Percentiles rank a stretch among this genome's conserved stretches.
phyloP scores from a whole-genome alignment of 1,139 yeast species.

The Taiozyma sp. region DNA sequence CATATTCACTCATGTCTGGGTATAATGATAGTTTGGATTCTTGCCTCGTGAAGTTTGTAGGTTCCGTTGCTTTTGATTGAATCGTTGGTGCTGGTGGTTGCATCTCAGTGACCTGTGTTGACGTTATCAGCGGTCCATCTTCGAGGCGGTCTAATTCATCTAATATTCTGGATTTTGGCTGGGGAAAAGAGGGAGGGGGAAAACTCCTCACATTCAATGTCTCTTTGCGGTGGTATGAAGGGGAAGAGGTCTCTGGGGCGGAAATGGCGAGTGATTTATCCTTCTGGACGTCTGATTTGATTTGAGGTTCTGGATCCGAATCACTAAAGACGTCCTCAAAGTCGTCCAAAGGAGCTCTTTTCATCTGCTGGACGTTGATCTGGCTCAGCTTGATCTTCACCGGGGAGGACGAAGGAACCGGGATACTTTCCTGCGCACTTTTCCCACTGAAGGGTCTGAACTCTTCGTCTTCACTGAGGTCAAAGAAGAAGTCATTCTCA shows the following conservation, averaged over 20 bases:
- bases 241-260: slow-evolving; percentile 28
- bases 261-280: slow-evolving; percentile 10
- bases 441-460: not conserved
- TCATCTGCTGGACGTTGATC: not conserved
- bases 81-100: not conserved
- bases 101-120: not conserved
- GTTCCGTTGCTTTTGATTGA: not conserved
- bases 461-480: slow-evolving; percentile 9
- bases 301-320: not conserved
- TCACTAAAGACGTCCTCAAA: slow-evolving; percentile 10
- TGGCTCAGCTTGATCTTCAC: not conserved
- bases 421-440: not conserved
- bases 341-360: slow-evolving; percentile 1
- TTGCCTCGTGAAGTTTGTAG: not conserved
- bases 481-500: slow-evolving; percentile 14
- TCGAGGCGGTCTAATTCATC: not conserved
- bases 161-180: not conserved
- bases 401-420: not conserved
- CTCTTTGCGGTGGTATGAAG: slow-evolving; percentile 27
- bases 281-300: not conserved
- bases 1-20: not conserved
- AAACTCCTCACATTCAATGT: slow-evolving; percentile 16
- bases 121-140: not conserved
- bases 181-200: not conserved
- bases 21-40: not conserved